These are phyloP conservation scores for Curvularia spicifera DNA, from an alignment of 2,329 filamentous ascomycete species.

Conservation along the genomic window DNA sequence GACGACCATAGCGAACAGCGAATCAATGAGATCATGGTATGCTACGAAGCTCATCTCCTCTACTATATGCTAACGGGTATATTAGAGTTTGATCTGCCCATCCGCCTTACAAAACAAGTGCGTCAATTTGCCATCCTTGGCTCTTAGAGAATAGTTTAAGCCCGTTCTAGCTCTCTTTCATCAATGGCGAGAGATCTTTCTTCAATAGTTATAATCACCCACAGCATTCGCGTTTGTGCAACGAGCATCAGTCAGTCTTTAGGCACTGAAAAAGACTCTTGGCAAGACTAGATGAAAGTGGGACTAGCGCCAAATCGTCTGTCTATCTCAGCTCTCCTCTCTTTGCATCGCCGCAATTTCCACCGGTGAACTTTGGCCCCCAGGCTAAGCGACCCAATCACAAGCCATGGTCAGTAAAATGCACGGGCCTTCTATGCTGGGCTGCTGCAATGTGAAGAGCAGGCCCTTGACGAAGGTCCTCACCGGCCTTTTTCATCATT, in stretches of 20 bases:
- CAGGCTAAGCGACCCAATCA: not conserved
- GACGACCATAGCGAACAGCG: conserved; percentile 1
- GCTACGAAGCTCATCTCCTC: not conserved
- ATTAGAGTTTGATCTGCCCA: conserved; percentile 1
- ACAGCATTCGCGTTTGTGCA: not conserved
- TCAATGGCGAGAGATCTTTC: not conserved
- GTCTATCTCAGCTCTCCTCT: not conserved
- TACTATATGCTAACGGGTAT: not conserved
- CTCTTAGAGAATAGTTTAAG: not conserved
- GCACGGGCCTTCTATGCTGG: no score
- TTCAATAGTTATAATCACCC: not conserved
- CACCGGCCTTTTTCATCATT: no score
- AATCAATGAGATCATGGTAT: conserved; percentile 10
- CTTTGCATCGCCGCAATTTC: conserved; percentile 7
- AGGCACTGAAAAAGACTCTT: not conserved
- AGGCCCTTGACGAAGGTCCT: no score
- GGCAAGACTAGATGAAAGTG: not conserved
- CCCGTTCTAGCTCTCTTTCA: no score
- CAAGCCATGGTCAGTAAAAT: no score
- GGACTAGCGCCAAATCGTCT: not conserved
- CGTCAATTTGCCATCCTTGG: not conserved
- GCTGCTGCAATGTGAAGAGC: no score
- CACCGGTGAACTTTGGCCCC: not conserved
- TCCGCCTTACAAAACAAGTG: not conserved
- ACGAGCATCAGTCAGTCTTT: not conserved